Conservation (phyloP, 345 rosid genomes). For the Gossypium australe region DNA sequence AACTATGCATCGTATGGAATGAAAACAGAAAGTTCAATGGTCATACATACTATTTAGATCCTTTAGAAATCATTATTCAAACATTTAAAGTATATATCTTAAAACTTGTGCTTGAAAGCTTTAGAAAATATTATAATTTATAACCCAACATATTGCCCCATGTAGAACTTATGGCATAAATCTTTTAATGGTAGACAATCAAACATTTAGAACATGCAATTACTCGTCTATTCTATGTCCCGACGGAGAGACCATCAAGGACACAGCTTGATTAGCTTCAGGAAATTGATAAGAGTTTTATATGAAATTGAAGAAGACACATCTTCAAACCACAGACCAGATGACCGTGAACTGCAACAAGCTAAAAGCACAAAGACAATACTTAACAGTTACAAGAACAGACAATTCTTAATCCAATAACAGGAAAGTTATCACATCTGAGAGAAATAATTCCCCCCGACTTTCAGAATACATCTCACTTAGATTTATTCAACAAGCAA, state of each 20-base stretch:
- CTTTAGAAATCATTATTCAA: too few species aligned
- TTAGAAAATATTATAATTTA: neutral
- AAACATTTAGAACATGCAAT: neutral
- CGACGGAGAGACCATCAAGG: neutral
- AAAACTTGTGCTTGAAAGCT: neutral
- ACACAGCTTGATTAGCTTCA: neutral
- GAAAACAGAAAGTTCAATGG: neutral
- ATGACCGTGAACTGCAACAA: neutral
- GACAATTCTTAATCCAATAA: neutral
- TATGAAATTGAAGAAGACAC: neutral
- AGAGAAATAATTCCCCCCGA: neutral
- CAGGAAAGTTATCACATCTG: neutral
- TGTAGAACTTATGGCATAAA: neutral
- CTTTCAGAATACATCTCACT: neutral
- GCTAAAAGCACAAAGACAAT: neutral
- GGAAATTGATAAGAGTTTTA: neutral
- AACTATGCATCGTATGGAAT: neutral
- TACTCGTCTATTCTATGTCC: neutral
- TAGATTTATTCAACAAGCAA: neutral
- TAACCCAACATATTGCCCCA: slow-evolving; percentile 4
- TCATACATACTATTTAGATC: too few species aligned
- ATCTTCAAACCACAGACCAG: neutral
- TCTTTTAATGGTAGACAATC: neutral
- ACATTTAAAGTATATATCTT: too few species aligned
- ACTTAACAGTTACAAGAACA: too few species aligned